Conservation (phyloP, 768 basidiomycete species). For the Leccinum uliginosum region DNA sequence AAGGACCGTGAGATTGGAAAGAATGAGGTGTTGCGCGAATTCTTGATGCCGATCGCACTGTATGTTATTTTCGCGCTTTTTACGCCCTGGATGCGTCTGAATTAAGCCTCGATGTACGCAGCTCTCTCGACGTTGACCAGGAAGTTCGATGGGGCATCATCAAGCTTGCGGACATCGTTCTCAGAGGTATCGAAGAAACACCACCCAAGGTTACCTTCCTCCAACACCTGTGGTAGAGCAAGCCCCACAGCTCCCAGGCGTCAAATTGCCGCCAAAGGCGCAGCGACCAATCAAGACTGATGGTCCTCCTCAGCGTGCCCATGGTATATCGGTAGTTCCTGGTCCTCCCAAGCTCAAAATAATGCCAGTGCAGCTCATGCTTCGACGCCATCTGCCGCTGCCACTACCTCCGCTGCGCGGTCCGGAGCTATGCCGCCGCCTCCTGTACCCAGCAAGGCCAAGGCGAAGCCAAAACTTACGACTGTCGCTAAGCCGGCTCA, state of each 20-base stretch:
- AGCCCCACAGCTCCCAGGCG: constrained; percentile 50
- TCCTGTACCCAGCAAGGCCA: constrained; percentile 25
- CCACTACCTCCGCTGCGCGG: constrained; percentile 9
- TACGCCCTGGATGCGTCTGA: not conserved
- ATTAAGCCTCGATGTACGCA: constrained; percentile 25
- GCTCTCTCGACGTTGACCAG: constrained; percentile 72
- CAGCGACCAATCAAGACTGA: constrained; percentile 33
- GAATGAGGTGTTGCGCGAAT: constrained; percentile 73
- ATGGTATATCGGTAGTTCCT: constrained; percentile 25
- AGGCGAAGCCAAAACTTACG: constrained; percentile 22
- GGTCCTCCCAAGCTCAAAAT: constrained; percentile 55
- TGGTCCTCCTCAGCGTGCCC: constrained; percentile 30
- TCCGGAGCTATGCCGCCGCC: constrained; percentile 27
- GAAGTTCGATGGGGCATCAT: constrained; percentile 90
- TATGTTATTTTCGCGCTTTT: constrained; percentile 35
- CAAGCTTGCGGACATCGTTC: constrained; percentile 86
- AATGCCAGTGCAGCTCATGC: constrained; percentile 16
- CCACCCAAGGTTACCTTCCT: constrained; percentile 79
- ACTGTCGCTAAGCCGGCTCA: constrained; percentile 39
- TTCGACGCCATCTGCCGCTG: constrained; percentile 20
- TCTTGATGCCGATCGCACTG: constrained; percentile 79
- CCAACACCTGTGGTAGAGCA: constrained; percentile 66
- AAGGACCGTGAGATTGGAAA: constrained; percentile 85
- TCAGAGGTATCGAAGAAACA: constrained; percentile 77
- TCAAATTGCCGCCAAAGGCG: constrained; percentile 46